Conservation (phyloP, 2,329 filamentous ascomycete species). For the Cytospora schulzeri region DNA sequence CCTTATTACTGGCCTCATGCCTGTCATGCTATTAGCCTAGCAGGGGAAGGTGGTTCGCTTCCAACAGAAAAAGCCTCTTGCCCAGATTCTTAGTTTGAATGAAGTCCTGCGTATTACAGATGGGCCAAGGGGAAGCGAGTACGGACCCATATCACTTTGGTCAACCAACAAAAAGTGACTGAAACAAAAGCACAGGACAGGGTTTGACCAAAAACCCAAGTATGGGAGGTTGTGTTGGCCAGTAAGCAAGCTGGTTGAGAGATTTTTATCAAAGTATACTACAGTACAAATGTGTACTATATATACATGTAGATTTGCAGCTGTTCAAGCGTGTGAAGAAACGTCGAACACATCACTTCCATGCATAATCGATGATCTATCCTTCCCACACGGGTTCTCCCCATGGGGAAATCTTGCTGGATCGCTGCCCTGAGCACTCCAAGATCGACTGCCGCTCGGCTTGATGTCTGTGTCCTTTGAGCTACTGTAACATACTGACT, state of each 20-base stretch:
- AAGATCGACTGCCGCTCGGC: no score
- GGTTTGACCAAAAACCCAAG: no score
- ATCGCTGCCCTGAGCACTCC: background rate
- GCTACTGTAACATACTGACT: no score
- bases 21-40: slow-evolving; percentile 14
- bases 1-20: slow-evolving; percentile 10
- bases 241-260: no score
- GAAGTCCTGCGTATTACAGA: no score
- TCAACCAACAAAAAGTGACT: no score
- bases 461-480: background rate
- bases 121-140: background rate
- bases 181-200: no score
- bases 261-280: no score
- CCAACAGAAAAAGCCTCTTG: background rate
- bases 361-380: background rate
- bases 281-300: no score
- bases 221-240: no score
- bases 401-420: background rate
- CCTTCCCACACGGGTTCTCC: background rate
- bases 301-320: no score
- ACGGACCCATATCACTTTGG: background rate
- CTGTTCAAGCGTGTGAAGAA: background rate
- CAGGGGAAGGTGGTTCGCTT: slow-evolving; percentile 3
- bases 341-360: background rate
- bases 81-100: no score